phyloP scores from a whole-genome alignment of 768 basidiomycete species.

The Podaxis sp. region DNA sequence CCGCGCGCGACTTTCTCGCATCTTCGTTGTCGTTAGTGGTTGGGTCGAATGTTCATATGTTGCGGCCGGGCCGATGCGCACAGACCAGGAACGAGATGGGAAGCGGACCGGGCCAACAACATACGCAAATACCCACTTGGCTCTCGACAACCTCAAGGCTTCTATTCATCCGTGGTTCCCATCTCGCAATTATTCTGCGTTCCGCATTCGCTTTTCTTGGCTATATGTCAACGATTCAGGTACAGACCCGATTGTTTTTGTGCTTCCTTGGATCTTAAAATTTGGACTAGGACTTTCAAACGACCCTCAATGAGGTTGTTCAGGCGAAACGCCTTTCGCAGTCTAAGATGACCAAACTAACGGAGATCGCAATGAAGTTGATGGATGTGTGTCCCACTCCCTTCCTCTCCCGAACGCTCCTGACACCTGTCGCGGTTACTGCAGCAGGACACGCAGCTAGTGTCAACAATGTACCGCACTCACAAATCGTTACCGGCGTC shows the following conservation, averaged over 20 bases:
- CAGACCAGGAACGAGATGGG: slow-evolving; percentile 20
- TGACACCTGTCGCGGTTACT: slow-evolving; percentile 1
- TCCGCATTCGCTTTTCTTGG: background rate
- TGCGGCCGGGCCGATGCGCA: slow-evolving; percentile 11
- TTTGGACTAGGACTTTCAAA: slow-evolving; percentile 69
- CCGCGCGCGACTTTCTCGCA: slow-evolving; percentile 72
- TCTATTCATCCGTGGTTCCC: background rate
- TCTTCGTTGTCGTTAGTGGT: slow-evolving; percentile 23
- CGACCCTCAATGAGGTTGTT: slow-evolving; percentile 78
- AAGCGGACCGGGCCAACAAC: slow-evolving; percentile 13
- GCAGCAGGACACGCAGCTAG: slow-evolving; percentile 83
- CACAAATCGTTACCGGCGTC: slow-evolving; percentile 73
- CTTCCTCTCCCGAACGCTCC: background rate
- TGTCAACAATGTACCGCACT: slow-evolving; percentile 84
- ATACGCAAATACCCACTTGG: slow-evolving; percentile 19
- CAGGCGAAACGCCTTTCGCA: slow-evolving; percentile 81
- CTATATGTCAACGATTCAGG: slow-evolving; percentile 8
- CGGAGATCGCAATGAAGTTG: slow-evolving; percentile 71
- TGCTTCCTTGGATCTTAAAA: slow-evolving; percentile 10
- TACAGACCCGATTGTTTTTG: slow-evolving; percentile 9
- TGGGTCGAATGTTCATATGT: slow-evolving; percentile 17
- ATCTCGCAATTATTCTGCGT: background rate
- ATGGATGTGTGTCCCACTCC: slow-evolving; percentile 58
- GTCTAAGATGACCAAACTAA: slow-evolving; percentile 79
- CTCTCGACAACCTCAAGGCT: slow-evolving; percentile 5